Evolutionary conservation across 345 rosid species (phyloP).

Genomic region (Pistacia integerrima): DNA sequence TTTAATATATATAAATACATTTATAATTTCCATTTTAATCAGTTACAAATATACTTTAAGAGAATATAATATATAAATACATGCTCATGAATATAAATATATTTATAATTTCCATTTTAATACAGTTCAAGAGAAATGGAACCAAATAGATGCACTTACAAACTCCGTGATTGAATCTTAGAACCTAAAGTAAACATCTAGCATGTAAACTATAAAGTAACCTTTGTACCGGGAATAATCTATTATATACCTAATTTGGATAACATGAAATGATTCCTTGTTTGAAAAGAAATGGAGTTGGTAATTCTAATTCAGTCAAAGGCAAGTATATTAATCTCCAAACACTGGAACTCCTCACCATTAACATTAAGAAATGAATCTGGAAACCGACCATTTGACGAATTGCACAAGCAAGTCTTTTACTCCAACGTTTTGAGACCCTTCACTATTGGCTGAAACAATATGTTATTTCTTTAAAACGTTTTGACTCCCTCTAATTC

Average conservation of each 20-base stretch:
- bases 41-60: no score
- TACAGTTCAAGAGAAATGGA: neutral
- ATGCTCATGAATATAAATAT: neutral
- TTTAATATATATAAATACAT: no score
- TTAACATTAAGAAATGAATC: neutral
- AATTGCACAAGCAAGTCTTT: neutral
- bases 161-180: neutral
- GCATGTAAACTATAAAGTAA: neutral
- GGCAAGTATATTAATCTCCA: neutral
- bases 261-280: no score
- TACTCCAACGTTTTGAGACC: constrained; percentile 1
- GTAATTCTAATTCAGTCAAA: neutral
- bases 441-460: no score
- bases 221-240: neutral
- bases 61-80: no score
- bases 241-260: no score
- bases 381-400: constrained; percentile 21
- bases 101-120: neutral
- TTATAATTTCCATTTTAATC: no score
- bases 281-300: constrained; percentile 6
- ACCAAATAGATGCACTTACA: neutral
- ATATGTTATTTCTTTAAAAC: no score
- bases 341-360: neutral
- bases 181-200: neutral
- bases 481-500: neutral